Evolutionary conservation across 2,329 filamentous ascomycete species (phyloP).

Genomic region (Moelleriella libera): DNA sequence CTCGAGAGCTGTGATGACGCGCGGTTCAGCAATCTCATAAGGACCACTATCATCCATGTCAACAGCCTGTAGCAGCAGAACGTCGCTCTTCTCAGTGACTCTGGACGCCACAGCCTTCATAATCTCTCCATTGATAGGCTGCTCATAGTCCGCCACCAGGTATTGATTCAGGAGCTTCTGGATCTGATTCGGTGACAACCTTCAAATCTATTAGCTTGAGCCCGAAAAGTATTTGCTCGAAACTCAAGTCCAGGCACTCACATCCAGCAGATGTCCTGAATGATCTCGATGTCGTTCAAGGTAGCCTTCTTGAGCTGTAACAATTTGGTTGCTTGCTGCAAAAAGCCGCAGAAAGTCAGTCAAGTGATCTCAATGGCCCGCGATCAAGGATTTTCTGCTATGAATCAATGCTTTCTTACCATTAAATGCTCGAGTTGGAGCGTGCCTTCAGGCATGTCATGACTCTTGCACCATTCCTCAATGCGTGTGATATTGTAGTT

Average conservation of each 20-base stretch:
- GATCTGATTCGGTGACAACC: conserved; percentile 96
- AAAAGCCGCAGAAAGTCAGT: not conserved
- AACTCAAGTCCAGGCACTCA: conserved; percentile 33
- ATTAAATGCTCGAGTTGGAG: conserved; percentile 96
- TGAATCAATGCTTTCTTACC: conserved; percentile 32
- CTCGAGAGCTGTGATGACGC: conserved; percentile 89
- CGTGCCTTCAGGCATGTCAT: conserved; percentile 97
- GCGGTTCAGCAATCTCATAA: conserved; percentile 94
- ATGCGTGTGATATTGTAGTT: conserved; percentile 99
- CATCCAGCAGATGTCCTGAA: conserved; percentile 99
- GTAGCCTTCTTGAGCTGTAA: conserved; percentile 98
- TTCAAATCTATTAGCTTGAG: conserved; percentile 17
- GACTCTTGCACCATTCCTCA: conserved; percentile 99
- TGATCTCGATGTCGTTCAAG: conserved; percentile 97
- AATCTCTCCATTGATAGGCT: conserved; percentile 98
- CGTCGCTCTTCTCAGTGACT: conserved; percentile 96
- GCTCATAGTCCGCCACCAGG: conserved; percentile 95
- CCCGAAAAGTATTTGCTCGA: not conserved
- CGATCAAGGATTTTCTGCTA: not conserved
- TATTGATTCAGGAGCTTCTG: conserved; percentile 99
- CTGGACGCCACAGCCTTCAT: conserved; percentile 98
- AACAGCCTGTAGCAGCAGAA: conserved; percentile 81
- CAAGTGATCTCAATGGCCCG: conserved; percentile 26
- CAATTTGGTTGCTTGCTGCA: conserved; percentile 80
- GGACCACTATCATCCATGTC: conserved; percentile 99